Evolutionary conservation across 768 basidiomycete species (phyloP).

Genomic region (Coprinopsis marcescibilis): DNA sequence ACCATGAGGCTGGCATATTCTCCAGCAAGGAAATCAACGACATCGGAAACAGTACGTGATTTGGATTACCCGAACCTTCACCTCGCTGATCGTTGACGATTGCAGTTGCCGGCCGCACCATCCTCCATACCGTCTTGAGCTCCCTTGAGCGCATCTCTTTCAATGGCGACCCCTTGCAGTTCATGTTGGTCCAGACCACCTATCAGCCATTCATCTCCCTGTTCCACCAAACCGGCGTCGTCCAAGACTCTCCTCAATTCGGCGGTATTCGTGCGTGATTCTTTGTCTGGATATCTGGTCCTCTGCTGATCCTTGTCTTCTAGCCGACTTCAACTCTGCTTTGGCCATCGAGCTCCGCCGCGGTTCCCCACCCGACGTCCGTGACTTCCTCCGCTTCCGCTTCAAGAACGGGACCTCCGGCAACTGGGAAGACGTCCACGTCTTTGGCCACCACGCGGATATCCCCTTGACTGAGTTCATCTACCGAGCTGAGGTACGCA

Average conservation of each 20-base stretch:
- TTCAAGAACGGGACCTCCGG: conserved; percentile 77
- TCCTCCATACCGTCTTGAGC: conserved; percentile 63
- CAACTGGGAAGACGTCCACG: conserved; percentile 61
- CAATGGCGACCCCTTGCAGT: conserved; percentile 72
- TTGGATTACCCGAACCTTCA: not conserved
- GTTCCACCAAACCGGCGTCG: conserved; percentile 70
- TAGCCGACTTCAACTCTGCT: conserved; percentile 71
- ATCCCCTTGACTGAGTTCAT: conserved; percentile 84
- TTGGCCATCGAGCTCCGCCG: conserved; percentile 76
- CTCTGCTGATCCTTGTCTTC: conserved; percentile 1
- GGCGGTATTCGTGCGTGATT: conserved; percentile 55
- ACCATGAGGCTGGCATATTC: conserved; percentile 76
- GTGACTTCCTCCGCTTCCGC: conserved; percentile 78
- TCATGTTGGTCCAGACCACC: conserved; percentile 72
- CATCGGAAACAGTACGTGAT: conserved; percentile 70
- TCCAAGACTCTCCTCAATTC: conserved; percentile 51
- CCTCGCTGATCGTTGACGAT: not conserved
- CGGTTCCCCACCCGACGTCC: conserved; percentile 66
- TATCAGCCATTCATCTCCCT: conserved; percentile 91
- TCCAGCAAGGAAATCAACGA: conserved; percentile 53
- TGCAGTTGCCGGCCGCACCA: conserved; percentile 76
- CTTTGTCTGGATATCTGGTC: not conserved
- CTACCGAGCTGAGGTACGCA: conserved; percentile 67
- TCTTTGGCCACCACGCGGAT: conserved; percentile 69
- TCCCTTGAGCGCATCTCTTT: conserved; percentile 76